Evolutionary conservation across 768 basidiomycete species (phyloP).

Genomic region (Pulveroboletus sp.): DNA sequence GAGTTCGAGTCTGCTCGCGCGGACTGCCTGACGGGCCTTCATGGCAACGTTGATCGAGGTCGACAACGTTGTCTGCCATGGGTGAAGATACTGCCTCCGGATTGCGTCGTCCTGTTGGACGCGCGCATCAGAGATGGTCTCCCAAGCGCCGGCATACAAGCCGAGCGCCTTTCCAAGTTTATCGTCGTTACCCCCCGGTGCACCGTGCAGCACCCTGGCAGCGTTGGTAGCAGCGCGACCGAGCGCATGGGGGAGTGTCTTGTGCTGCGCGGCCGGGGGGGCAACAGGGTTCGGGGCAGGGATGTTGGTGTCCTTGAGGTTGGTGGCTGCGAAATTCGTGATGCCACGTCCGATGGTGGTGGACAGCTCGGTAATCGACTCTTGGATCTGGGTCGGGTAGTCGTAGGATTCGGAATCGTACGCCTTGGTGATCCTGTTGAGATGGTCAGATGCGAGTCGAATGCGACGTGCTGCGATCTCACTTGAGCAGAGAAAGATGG

Average conservation of each 20-base stretch:
- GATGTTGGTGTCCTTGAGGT: conserved; percentile 86
- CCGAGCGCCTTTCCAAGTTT: conserved; percentile 75
- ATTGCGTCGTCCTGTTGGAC: conserved; percentile 78
- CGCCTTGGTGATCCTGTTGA: conserved; percentile 73
- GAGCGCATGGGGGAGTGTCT: conserved; percentile 96
- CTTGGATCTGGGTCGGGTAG: conserved; percentile 87
- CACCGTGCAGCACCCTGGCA: conserved; percentile 43
- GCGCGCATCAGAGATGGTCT: conserved; percentile 77
- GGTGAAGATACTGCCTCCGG: conserved; percentile 62
- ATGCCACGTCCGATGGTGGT: conserved; percentile 70
- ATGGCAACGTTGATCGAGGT: conserved; percentile 85
- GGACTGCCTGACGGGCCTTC: conserved; percentile 86
- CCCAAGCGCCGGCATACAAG: conserved; percentile 81
- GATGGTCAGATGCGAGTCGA: background rate
- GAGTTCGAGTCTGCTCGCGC: conserved; percentile 77
- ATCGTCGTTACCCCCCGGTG: conserved; percentile 52
- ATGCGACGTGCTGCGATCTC: conserved; percentile 19
- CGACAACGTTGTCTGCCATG: conserved; percentile 86
- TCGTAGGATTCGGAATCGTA: conserved; percentile 88
- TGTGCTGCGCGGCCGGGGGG: conserved; percentile 66
- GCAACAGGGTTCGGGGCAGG: conserved; percentile 64
- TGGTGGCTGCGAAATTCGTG: conserved; percentile 81
- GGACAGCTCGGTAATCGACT: conserved; percentile 71
- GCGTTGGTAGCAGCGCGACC: conserved; percentile 74
- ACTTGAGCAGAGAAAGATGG: conserved; percentile 79